phyloP scores from a whole-genome alignment of 768 basidiomycete genomes.

The Fibroporia radiculosa region DNA sequence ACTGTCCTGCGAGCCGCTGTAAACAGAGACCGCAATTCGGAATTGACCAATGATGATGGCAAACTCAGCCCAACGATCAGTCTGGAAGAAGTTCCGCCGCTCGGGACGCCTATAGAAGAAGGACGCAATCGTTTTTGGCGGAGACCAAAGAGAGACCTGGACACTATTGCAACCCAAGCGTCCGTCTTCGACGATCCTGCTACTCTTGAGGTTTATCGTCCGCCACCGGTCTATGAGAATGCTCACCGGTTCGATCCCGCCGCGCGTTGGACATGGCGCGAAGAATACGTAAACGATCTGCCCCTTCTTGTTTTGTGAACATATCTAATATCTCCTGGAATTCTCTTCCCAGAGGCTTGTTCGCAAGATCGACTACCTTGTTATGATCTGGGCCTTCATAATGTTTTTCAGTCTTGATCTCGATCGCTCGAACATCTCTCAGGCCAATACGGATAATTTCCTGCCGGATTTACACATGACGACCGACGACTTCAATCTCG shows the following conservation, averaged over 20 bases:
- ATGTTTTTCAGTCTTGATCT: slow-evolving; percentile 60
- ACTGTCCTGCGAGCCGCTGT: slow-evolving; percentile 5
- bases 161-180: slow-evolving; percentile 50
- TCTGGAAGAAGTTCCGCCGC: slow-evolving; percentile 11
- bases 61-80: slow-evolving; percentile 13
- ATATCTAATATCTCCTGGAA: not conserved
- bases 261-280: slow-evolving; percentile 66
- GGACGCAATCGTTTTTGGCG: slow-evolving; percentile 23
- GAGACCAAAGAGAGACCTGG: slow-evolving; percentile 30
- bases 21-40: slow-evolving; percentile 5
- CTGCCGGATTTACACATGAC: slow-evolving; percentile 52
- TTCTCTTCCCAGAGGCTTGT: slow-evolving; percentile 33
- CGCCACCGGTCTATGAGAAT: slow-evolving; percentile 51
- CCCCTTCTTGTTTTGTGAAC: not conserved
- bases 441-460: slow-evolving; percentile 66
- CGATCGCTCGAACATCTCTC: slow-evolving; percentile 53
- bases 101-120: slow-evolving; percentile 22
- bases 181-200: slow-evolving; percentile 56
- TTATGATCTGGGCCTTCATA: slow-evolving; percentile 52
- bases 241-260: slow-evolving; percentile 54
- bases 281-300: slow-evolving; percentile 40
- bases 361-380: slow-evolving; percentile 51
- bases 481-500: slow-evolving; percentile 57
- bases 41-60: slow-evolving; percentile 10
- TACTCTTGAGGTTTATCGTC: slow-evolving; percentile 42